Percentiles rank a stretch among this genome's conserved stretches.
Conservation (phyloP, 1,284 basidiomycete species). For the Phenoliferia sp. region DNA sequence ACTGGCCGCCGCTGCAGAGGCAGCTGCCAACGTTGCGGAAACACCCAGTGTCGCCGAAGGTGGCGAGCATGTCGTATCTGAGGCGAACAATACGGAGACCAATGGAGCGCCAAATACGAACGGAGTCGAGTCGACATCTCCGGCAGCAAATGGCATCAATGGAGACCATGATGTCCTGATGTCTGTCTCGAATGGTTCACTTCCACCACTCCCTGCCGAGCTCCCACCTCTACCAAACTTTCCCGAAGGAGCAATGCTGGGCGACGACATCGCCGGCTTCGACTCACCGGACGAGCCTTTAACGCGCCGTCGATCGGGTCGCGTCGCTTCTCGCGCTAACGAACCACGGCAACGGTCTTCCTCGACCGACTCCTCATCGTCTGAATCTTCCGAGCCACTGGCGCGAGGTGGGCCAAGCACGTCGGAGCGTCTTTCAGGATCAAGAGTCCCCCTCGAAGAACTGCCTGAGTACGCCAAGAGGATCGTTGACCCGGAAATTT, state of each 20-base stretch:
- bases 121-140: neutral
- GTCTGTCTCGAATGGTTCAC: neutral
- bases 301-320: slow-evolving; percentile 2
- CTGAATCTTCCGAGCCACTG: neutral
- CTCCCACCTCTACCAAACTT: neutral
- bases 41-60: neutral
- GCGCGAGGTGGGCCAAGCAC: neutral
- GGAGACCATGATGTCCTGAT: neutral
- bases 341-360: neutral
- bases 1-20: neutral
- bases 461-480: slow-evolving; percentile 27
- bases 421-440: neutral
- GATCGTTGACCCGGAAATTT: slow-evolving; percentile 29
- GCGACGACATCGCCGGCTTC: neutral
- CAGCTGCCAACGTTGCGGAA: neutral
- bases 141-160: neutral
- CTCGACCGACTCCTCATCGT: neutral
- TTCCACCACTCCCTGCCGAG: neutral
- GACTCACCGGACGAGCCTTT: neutral
- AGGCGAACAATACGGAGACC: neutral
- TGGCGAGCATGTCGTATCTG: no score
- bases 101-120: neutral
- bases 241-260: neutral
- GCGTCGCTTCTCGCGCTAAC: slow-evolving; percentile 2
- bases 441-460: slow-evolving; percentile 6